Evolutionary conservation across 106 monocot genomes (phyloP).

Genomic region (Apostasia shenzhenica): DNA sequence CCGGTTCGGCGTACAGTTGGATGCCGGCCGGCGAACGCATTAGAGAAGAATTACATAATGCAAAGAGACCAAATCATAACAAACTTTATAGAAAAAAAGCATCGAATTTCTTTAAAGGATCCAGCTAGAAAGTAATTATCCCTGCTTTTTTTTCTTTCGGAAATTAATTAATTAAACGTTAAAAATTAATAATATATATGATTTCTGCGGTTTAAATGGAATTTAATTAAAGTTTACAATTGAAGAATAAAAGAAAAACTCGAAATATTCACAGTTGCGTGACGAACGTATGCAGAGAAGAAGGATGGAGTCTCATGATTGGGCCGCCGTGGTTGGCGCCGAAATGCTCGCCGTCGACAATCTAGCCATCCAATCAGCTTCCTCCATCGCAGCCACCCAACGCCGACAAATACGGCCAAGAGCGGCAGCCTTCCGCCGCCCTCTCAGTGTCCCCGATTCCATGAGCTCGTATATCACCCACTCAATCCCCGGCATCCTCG

Average conservation of each 20-base stretch:
- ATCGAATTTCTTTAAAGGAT: too few relatives aligned
- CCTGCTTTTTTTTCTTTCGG: too few relatives aligned
- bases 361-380: conserved; percentile 18
- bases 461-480: conserved; percentile 79
- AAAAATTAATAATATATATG: too few relatives aligned
- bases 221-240: too few relatives aligned
- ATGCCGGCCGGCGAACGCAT: too few relatives aligned
- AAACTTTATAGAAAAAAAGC: too few relatives aligned
- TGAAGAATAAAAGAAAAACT: background rate
- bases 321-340: background rate
- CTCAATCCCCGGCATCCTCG: conserved; percentile 54
- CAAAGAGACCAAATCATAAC: too few relatives aligned
- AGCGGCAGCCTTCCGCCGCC: conserved; percentile 66
- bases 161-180: too few relatives aligned
- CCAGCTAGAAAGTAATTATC: too few relatives aligned
- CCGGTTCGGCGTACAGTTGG: too few relatives aligned
- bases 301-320: background rate
- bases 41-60: too few relatives aligned
- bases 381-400: conserved; percentile 28
- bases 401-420: conserved; percentile 60
- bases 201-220: too few relatives aligned
- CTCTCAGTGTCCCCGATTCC: conserved; percentile 60
- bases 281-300: background rate
- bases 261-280: conserved; percentile 10
- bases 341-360: background rate